These are phyloP conservation scores for Argentina anserina DNA, from an alignment of 306 rosid species.

Conservation along the genomic window DNA sequence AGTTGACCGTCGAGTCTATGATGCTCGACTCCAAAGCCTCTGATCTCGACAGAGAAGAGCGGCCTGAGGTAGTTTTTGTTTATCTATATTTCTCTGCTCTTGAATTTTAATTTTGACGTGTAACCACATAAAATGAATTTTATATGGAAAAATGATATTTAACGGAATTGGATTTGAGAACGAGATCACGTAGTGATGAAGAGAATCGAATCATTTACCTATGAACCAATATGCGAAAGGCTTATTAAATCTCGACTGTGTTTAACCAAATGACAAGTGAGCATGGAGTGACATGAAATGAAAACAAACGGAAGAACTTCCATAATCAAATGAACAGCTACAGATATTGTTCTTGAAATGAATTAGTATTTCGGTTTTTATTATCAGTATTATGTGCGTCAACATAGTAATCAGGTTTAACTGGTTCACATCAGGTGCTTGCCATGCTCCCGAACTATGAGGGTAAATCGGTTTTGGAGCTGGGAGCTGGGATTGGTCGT, in stretches of 20 bases:
- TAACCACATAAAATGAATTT: too few species aligned
- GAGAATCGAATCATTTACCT: not conserved
- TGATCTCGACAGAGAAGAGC: constrained; percentile 89
- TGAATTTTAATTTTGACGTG: not conserved
- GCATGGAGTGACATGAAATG: not conserved
- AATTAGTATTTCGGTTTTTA: not conserved
- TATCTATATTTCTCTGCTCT: not conserved
- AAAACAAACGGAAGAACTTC: not conserved
- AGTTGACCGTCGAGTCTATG: constrained; percentile 80
- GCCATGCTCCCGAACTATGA: constrained; percentile 68
- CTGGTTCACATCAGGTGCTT: constrained; percentile 47
- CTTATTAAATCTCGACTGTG: not conserved
- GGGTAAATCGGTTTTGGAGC: constrained; percentile 79
- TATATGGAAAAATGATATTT: not conserved
- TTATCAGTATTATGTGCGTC: too few species aligned
- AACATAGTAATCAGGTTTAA: not conserved
- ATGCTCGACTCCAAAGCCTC: constrained; percentile 95
- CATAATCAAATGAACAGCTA: not conserved
- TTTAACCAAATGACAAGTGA: not conserved
- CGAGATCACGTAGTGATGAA: not conserved
- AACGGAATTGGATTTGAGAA: not conserved
- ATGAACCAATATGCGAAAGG: not conserved
- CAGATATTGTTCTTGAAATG: not conserved
- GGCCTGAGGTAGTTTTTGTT: constrained; percentile 65
- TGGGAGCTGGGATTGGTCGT: constrained; percentile 98